Base-by-base conservation (phyloP, 2,329 filamentous ascomycete species). In the Trichoderma koningii region DNA sequence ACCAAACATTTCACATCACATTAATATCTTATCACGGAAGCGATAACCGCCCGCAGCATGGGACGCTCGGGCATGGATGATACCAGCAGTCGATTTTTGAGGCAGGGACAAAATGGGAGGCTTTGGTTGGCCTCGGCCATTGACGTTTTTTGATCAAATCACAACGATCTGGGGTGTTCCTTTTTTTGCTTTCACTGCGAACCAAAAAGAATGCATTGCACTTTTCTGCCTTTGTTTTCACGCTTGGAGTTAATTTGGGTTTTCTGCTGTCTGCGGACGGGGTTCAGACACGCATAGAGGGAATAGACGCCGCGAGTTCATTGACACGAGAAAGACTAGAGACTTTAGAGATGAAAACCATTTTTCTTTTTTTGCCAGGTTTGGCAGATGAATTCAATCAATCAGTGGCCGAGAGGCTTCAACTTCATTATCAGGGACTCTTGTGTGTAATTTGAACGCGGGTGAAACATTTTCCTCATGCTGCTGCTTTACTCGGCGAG, bases 181-280 rank as follows among this genome's bases (percentile, higher is more conserved):
- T 48, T 62, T 41, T 62, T 51, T 42, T 57, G 38, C 44, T 45
- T 66, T 63, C 34, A 42, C 6, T 50, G 61, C 47, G 44, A 47
- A 14, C 10, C 34, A 38, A 14, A 38, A 38, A 45, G n/a, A 44
- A 48, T 56, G 60, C 64, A 67, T 57, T 47, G 55, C 47, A 38
- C 64, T 48, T 48, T 45, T 53, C 56, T 50, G 28, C 53, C 63
- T 21, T 41, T 47, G 30, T 61, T 42, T 57, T 52, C 34, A 53
- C 53, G 67, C 66, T 70, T 44, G 69, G 69, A 70, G 69, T 70
- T 70, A 6, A 52, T 59, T 44, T 60, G 60, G 68, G 66, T 62
- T 38, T 47, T 47, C n/a, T 66, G 51, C 59, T 56, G 62, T 66
- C 63, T 53, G 64, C 65, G 62, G 61, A 59, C 61, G 61, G 57